Evolutionary conservation across 805 yeast genomes (phyloP), one percentile per base, ranked within the genome.

Genomic region (Lipomyces mesembrius): DNA sequence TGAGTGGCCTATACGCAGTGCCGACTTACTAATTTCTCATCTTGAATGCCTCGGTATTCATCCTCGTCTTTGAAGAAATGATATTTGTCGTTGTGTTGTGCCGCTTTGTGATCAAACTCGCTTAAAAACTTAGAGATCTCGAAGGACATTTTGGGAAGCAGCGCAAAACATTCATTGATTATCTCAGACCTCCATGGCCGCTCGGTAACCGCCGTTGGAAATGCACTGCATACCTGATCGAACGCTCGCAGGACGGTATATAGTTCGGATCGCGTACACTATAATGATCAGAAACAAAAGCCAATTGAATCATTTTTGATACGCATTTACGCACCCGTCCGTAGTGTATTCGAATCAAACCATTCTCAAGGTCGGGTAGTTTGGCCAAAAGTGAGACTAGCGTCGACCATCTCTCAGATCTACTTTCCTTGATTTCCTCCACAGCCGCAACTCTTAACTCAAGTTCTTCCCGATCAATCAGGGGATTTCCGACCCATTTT

Each of bases 401-500:
- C 17, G 68, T 60, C 54, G 78, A 81, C 22, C 81, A 54, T 2
- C 72, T 39, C 14, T 66, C 55, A 17, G 66, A 70, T 52, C 29
- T 58, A 17, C 64, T 59, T 22, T 60, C 52, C 27, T 49, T 60
- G 3, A 88, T 75, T 64, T 84, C 83, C 27, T 82, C 83, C 4
- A 88, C 83, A 0, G 96, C 92, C 53, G 84, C 84, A 0, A 84
- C 78, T 32, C 99, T 82, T n/a, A 82, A 81, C 63, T 83, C 82
- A 1, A 95, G 89, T 8, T 78, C 78, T 1, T 78, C 81, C 37
- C 81, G 79, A 55, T 86, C 82, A 0, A 85, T 77, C 27, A 93
- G 80, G 0, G 99, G 99, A 67, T 83, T 81, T 0, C 86, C 81
- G 0, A 93, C 78, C 99, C 99, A 95, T 51, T 83, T 79, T 35